Evolutionary conservation across 179 eudicot species (phyloP).

Genomic region (Silene noctiflora): DNA sequence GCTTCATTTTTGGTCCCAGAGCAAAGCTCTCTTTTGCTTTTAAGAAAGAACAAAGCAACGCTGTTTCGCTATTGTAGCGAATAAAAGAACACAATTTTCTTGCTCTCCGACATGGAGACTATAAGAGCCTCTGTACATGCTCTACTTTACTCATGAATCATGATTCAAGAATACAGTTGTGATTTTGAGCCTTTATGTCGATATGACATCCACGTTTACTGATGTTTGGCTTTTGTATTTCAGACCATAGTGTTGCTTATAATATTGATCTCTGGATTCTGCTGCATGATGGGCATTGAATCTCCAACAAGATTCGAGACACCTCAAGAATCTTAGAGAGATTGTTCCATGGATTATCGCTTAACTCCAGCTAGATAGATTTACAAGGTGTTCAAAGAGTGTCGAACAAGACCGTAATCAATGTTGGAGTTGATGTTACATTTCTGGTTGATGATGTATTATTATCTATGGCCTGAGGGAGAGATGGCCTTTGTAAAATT

Average conservation of each 20-base stretch:
- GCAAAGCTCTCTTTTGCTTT: too few species aligned
- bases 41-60: too few species aligned
- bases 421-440: constrained; percentile 14
- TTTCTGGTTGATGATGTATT: constrained; percentile 23
- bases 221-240: constrained; percentile 12
- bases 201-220: background rate
- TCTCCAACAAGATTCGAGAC: constrained; percentile 94
- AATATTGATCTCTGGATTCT: constrained; percentile 86
- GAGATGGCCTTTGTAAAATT: constrained; percentile 35
- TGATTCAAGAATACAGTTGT: background rate
- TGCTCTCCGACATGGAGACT: too few species aligned
- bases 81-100: too few species aligned
- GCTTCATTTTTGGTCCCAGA: too few species aligned
- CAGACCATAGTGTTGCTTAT: constrained; percentile 85
- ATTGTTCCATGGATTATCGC: background rate
- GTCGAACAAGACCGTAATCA: constrained; percentile 15
- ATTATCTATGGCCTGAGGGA: constrained; percentile 27
- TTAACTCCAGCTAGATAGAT: constrained; percentile 25
- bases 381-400: constrained; percentile 21
- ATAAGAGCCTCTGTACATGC: background rate
- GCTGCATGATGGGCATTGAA: constrained; percentile 98
- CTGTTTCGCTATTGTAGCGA: too few species aligned
- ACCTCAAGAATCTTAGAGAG: constrained; percentile 65
- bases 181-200: background rate
- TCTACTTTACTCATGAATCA: background rate